These are phyloP conservation scores for Exserohilum turcica DNA, from an alignment of 2,329 filamentous ascomycete genomes.

Conservation along the genomic window DNA sequence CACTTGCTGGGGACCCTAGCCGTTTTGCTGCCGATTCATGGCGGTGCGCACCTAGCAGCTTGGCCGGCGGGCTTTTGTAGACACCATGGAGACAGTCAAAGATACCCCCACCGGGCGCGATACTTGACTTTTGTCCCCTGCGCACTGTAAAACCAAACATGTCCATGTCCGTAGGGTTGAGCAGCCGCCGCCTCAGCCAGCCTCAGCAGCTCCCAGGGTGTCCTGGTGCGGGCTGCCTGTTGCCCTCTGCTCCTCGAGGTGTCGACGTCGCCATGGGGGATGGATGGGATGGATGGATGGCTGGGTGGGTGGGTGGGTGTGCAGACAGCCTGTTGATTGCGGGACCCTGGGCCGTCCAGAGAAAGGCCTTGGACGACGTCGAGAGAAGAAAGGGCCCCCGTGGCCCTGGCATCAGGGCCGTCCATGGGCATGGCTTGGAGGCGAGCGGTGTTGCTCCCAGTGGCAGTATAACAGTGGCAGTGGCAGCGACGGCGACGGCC, in stretches of 20 bases:
- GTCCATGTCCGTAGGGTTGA: conserved; percentile 9
- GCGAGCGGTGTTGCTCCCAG: no score
- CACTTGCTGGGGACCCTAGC: conserved; percentile 37
- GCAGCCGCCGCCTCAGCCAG: conserved; percentile 25
- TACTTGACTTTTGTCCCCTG: conserved; percentile 20
- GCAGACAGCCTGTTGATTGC: conserved; percentile 16
- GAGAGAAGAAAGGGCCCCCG: no score
- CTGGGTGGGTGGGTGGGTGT: neutral
- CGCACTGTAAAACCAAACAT: conserved; percentile 34
- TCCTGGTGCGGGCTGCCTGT: conserved; percentile 4
- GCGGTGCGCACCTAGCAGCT: conserved; percentile 26
- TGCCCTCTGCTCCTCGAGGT: neutral
- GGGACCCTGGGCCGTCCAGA: conserved; percentile 20
- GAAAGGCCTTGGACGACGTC: no score
- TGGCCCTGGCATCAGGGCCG: no score
- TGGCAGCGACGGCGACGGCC: conserved; percentile 15
- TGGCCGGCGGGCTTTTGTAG: conserved; percentile 32
- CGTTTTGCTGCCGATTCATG: conserved; percentile 36
- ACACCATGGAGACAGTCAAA: conserved; percentile 33
- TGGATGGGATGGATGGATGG: neutral
- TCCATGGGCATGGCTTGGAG: no score
- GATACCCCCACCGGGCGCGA: conserved; percentile 34
- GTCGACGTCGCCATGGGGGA: neutral
- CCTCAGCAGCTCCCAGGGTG: conserved; percentile 13
- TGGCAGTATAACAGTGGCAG: no score